phyloP scores from a whole-genome alignment of 495 filamentous ascomycete genomes.

The Lichina pygmaea region DNA sequence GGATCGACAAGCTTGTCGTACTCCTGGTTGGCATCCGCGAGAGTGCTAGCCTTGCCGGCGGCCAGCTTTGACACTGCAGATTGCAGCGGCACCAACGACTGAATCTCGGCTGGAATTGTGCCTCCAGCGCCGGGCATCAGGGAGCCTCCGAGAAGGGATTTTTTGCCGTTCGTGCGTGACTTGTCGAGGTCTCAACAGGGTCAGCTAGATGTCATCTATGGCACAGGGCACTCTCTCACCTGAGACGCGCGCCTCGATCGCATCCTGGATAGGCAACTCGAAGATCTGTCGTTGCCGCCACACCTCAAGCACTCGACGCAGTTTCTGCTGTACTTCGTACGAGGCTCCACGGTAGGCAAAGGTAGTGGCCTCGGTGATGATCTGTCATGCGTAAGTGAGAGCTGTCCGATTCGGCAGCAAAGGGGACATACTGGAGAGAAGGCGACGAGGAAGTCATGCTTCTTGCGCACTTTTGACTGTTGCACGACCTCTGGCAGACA shows the following conservation, averaged over 20 bases:
- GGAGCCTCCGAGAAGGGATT: constrained; percentile 38
- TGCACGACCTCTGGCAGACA: constrained; percentile 60
- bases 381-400: constrained; percentile 10
- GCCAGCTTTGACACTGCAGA: constrained; percentile 43
- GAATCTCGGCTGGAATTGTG: constrained; percentile 47
- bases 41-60: constrained; percentile 27
- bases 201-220: not conserved
- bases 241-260: constrained; percentile 50
- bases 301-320: constrained; percentile 74
- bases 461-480: constrained; percentile 71
- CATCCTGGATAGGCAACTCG: constrained; percentile 43
- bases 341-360: constrained; percentile 67
- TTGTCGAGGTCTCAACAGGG: constrained; percentile 42
- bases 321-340: constrained; percentile 60
- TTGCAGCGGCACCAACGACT: constrained; percentile 42
- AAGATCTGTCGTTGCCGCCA: constrained; percentile 83
- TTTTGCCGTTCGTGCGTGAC: constrained; percentile 34
- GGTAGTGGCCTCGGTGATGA: constrained; percentile 66
- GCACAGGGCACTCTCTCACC: constrained; percentile 19
- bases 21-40: constrained; percentile 45
- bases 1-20: constrained; percentile 60
- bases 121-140: constrained; percentile 31
- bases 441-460: constrained; percentile 74
- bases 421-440: constrained; percentile 39
- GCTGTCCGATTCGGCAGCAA: not conserved